Evolutionary conservation across 108 stramenopile species (phyloP).

Genomic region (Cyclostephanos invisitatus): DNA sequence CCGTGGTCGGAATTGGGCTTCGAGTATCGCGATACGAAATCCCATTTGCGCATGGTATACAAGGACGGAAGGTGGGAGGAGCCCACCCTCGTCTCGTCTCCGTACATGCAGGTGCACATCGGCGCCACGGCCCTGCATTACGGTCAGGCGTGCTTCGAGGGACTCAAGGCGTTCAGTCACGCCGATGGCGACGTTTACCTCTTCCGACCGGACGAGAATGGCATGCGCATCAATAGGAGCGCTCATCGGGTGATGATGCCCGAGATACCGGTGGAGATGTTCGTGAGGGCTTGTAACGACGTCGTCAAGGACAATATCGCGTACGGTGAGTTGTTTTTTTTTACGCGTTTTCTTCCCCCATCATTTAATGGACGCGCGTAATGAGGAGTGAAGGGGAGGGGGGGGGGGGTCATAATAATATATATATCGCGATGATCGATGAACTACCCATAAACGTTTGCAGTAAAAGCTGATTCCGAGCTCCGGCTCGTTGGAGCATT

Average conservation of each 20-base stretch:
- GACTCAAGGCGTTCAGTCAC: constrained; percentile 96
- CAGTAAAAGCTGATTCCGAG: constrained; percentile 44
- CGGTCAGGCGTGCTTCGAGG: constrained; percentile 98
- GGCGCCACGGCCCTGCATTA: constrained; percentile 98
- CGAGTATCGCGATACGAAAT: constrained; percentile 93
- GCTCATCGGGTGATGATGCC: constrained; percentile 94
- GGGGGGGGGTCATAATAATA: too few species aligned
- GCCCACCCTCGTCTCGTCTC: constrained; percentile 74
- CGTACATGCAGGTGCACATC: constrained; percentile 92
- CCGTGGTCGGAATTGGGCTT: constrained; percentile 95
- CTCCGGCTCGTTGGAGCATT: neutral
- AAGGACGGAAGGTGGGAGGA: constrained; percentile 83
- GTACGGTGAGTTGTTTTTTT: constrained; percentile 38
- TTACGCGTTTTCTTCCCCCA: too few species aligned
- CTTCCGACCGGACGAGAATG: constrained; percentile 98
- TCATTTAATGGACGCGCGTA: too few species aligned
- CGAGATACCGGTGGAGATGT: constrained; percentile 77
- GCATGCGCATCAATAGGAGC: constrained; percentile 68
- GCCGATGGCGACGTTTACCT: constrained; percentile 90
- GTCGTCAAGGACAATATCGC: constrained; percentile 93
- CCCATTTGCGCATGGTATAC: constrained; percentile 78
- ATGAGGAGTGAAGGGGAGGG: too few species aligned
- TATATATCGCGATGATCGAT: neutral
- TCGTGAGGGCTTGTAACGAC: constrained; percentile 88
- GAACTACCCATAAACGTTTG: constrained; percentile 53